phyloP scores from a whole-genome alignment of 1,284 basidiomycete species.

The Fomitopsis pinicola region DNA sequence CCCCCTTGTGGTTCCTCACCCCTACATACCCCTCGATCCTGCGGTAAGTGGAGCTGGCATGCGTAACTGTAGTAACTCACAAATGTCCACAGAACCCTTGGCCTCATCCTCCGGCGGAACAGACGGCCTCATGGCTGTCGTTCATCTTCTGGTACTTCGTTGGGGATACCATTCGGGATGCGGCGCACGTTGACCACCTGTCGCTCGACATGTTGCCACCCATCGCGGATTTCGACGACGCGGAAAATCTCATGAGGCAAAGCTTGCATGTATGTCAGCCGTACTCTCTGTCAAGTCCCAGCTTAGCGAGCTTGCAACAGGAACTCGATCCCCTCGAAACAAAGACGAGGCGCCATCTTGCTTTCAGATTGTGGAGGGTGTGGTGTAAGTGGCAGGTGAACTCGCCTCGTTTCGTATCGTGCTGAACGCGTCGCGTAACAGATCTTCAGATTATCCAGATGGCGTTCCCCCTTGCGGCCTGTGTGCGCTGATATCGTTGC shows the following conservation, averaged over 20 bases:
- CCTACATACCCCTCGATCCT: constrained; percentile 36
- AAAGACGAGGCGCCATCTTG: constrained; percentile 12
- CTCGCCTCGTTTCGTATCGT: not conserved
- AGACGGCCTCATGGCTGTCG: constrained; percentile 58
- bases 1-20: constrained; percentile 38
- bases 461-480: constrained; percentile 3
- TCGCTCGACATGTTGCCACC: constrained; percentile 33
- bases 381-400: constrained; percentile 7
- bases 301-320: constrained; percentile 21
- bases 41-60: constrained; percentile 26
- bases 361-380: constrained; percentile 16
- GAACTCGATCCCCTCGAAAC: constrained; percentile 15
- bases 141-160: constrained; percentile 56
- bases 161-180: constrained; percentile 23
- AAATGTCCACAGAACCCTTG: constrained; percentile 31
- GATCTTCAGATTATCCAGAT: constrained; percentile 7
- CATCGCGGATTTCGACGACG: constrained; percentile 42
- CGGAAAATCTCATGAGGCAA: constrained; percentile 33
- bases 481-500: not conserved
- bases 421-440: not conserved
- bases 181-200: constrained; percentile 22
- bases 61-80: not conserved
- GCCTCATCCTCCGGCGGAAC: constrained; percentile 52
- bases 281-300: not conserved
- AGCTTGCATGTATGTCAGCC: constrained; percentile 20